Evolutionary conservation across 768 basidiomycete genomes (phyloP).

Genomic region (Tylopilus sp.): DNA sequence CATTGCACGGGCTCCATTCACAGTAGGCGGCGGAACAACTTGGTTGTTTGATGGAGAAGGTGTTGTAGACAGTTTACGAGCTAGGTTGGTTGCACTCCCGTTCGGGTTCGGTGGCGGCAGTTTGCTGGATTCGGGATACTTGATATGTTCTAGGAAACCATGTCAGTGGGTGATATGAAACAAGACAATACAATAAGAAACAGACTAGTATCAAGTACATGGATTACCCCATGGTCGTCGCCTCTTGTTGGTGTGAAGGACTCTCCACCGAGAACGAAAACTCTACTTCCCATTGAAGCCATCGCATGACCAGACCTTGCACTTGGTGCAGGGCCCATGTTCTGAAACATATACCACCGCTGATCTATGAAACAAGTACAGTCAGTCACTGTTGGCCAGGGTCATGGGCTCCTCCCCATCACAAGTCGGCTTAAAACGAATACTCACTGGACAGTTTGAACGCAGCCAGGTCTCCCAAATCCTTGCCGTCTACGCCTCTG

Average conservation of each 20-base stretch:
- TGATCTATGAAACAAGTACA: slow-evolving; percentile 55
- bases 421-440: background rate
- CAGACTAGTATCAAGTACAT: slow-evolving; percentile 93
- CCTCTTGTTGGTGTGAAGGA: slow-evolving; percentile 67
- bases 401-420: background rate
- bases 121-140: slow-evolving; percentile 74
- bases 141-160: slow-evolving; percentile 70
- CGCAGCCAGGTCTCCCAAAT: slow-evolving; percentile 89
- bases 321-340: slow-evolving; percentile 95
- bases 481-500: slow-evolving; percentile 94
- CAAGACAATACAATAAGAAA: slow-evolving; percentile 16
- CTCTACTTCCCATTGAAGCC: slow-evolving; percentile 84
- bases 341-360: slow-evolving; percentile 99
- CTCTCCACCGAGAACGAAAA: slow-evolving; percentile 95
- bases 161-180: slow-evolving; percentile 3
- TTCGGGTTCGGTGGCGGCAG: slow-evolving; percentile 33
- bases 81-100: slow-evolving; percentile 30
- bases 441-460: slow-evolving; percentile 95
- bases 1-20: slow-evolving; percentile 49
- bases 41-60: slow-evolving; percentile 30
- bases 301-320: slow-evolving; percentile 98
- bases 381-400: slow-evolving; percentile 12
- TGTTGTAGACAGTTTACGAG: slow-evolving; percentile 48
- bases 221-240: slow-evolving; percentile 81
- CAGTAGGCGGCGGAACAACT: slow-evolving; percentile 28